Evolutionary conservation across 768 basidiomycete genomes (phyloP), one percentile per base, ranked within the genome.

Genomic region (Amyloporia xantha): DNA sequence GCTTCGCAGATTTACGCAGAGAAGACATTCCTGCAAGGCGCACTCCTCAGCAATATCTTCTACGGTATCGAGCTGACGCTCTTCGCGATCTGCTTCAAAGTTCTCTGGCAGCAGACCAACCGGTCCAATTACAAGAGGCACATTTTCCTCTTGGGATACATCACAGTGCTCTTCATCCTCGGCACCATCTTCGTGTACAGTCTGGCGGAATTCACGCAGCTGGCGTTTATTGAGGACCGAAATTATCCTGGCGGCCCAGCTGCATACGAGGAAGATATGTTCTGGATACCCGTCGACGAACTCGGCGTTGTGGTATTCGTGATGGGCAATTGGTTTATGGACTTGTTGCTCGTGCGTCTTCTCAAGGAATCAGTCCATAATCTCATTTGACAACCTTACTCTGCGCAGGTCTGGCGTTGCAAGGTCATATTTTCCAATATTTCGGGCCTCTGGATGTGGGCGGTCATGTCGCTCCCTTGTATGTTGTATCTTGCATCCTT

Each of bases 11-110:
- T 44, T 7, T 44, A 5, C 26, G 24, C 23, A 11, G 42, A 44
- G 42, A 19, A 44, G 42, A 44, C 42, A 25, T 44, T 23, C 24
- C 25, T 44, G 7, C 42, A 44, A 44, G 42, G 42, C 4, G 42
- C 42, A 4, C 23, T 44, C 24, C 42, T 44, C 42, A 15, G 5
- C 17, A 27, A 27, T 26, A 27, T 44, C 23, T 23, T 9, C 4
- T 44, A 44, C 17, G 42, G 42, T 4, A 20, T 28, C 3, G 25
- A 26, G 23, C 24, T 44, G 5, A 28, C 42, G 23, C 42, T 44
- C n/a, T 44, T 44, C 17, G 21, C 17, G 15, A 25, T 26, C 10
- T 44, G 24, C 42, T 44, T 44, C 27, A 9, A 13, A 13, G 15
- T 19, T 6, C 42, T 44, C 24, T 4, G 4, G n/a, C 23, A 6